Base-by-base conservation (phyloP, 805 yeast genomes). In the Hanseniaspora occidentalis region DNA sequence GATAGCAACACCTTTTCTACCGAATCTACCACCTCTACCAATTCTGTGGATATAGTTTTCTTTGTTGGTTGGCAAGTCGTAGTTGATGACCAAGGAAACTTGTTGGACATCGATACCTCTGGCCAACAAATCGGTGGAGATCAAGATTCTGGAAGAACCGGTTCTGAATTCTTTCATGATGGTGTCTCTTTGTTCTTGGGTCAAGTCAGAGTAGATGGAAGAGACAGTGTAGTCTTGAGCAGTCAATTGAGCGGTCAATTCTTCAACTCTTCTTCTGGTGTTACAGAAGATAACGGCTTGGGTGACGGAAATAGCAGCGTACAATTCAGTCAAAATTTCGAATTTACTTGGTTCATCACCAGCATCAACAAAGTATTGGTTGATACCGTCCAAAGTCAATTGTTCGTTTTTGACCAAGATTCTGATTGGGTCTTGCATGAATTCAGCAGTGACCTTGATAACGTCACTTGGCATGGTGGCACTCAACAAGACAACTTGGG, bases 31-130 rank as follows among this genome's bases (percentile, higher is more conserved):
- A 51, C 95, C 86, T 65, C 98, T 80, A 63, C 98, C 98, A 51
- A 89, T 89, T 66, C 98, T 77, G 70, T 89, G 98, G 57, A 89
- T 79, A 64, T 89, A 89, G 73, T 89, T 89, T 65, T 89, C 97
- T 60, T 80, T 78, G 72, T 92, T 86, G 48, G 75, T 63, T 42
- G 98, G 97, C 61, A 89, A 68, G 64, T 89, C 98, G 67, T 84
- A 89, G 73, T 89, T 89, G 57, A 89, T 84, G 45, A 89, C 98
- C 50, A 89, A 67, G 10, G 96, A 88, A 37, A 89, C 96, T 61
- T 89, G 97, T 69, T 89, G 98, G 45, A 89, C 97, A 65, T 89
- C 98, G 50, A 89, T 92, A 59, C 98, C 98, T 66, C 98, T 75
- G 38, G 98, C 98, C 80, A 89, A 83, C 55, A 92, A 82, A 65